A percentile compares a stretch with the other conserved stretches of the same genome.
Conservation (phyloP, 1,284 basidiomycete species). For the Ceratobasidium theobromae region DNA sequence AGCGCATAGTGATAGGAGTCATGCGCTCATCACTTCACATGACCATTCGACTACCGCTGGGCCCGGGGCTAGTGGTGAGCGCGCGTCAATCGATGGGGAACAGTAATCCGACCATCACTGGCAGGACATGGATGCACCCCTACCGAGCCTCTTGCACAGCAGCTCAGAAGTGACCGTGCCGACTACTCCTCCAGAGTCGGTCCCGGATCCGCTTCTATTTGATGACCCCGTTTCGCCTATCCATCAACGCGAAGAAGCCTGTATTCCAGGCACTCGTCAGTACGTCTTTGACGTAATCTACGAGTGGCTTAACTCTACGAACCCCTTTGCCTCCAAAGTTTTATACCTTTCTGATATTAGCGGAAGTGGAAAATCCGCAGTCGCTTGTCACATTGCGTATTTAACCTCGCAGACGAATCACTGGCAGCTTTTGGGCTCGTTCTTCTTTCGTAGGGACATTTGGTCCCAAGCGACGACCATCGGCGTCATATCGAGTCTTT, state of each 20-base stretch:
- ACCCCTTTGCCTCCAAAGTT: background rate
- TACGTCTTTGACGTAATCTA: background rate
- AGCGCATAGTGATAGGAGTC: too few relatives aligned
- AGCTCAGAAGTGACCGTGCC: too few relatives aligned
- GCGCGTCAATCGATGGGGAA: too few relatives aligned
- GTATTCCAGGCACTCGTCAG: slow-evolving; percentile 3
- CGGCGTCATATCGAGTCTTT: background rate
- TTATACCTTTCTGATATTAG: slow-evolving; percentile 20
- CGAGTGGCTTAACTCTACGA: background rate
- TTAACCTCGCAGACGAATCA: background rate
- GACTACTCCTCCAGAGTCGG: too few relatives aligned
- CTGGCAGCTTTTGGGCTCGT: slow-evolving; percentile 3
- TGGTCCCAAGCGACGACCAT: background rate
- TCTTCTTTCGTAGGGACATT: slow-evolving; percentile 26
- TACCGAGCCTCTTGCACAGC: too few relatives aligned
- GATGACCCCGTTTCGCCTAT: slow-evolving; percentile 5
- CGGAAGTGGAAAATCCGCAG: slow-evolving; percentile 26
- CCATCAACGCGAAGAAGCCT: background rate
- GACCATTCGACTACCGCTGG: too few relatives aligned
- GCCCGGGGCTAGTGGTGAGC: too few relatives aligned
- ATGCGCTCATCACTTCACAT: too few relatives aligned
- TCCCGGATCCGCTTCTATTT: background rate
- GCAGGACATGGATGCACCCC: too few relatives aligned
- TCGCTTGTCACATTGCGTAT: slow-evolving; percentile 8
- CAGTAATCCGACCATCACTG: too few relatives aligned